Conservation (phyloP, 768 basidiomycete species). For the Suillus plorans region DNA sequence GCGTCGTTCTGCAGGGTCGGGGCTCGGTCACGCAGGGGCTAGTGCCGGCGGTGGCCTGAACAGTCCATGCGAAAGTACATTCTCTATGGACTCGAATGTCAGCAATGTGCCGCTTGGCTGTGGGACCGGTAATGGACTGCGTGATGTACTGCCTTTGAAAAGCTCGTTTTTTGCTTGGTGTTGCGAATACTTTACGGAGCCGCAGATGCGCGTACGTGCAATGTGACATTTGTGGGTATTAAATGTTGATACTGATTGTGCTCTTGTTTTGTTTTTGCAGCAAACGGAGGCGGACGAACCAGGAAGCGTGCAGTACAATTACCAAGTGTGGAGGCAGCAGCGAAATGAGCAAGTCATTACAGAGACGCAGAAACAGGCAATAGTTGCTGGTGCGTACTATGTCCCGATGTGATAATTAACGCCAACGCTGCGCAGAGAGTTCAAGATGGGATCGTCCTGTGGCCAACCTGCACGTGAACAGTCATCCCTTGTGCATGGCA, state of each 20-base stretch:
- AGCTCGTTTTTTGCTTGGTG: slow-evolving; percentile 96
- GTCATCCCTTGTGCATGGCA: slow-evolving; percentile 70
- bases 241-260: slow-evolving; percentile 10
- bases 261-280: slow-evolving; percentile 39
- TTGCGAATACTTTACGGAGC: slow-evolving; percentile 95
- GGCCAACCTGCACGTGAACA: slow-evolving; percentile 56
- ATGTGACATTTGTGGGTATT: slow-evolving; percentile 1
- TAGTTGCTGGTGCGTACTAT: slow-evolving; percentile 63
- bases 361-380: slow-evolving; percentile 68
- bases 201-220: slow-evolving; percentile 89
- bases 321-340: slow-evolving; percentile 91
- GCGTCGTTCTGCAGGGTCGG: slow-evolving; percentile 38
- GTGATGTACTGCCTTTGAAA: slow-evolving; percentile 86
- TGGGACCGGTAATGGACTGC: slow-evolving; percentile 77
- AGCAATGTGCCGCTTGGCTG: slow-evolving; percentile 73
- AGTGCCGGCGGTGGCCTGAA: slow-evolving; percentile 44
- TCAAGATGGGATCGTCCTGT: slow-evolving; percentile 75
- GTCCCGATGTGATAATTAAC: neutral
- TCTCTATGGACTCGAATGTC: slow-evolving; percentile 69
- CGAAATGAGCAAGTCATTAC: slow-evolving; percentile 80
- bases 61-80: slow-evolving; percentile 75
- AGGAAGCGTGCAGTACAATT: slow-evolving; percentile 90
- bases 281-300: slow-evolving; percentile 96
- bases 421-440: slow-evolving; percentile 40
- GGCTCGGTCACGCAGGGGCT: slow-evolving; percentile 24